Conservation (phyloP, 169 alveolate species). For the Plasmodium berghei region DNA sequence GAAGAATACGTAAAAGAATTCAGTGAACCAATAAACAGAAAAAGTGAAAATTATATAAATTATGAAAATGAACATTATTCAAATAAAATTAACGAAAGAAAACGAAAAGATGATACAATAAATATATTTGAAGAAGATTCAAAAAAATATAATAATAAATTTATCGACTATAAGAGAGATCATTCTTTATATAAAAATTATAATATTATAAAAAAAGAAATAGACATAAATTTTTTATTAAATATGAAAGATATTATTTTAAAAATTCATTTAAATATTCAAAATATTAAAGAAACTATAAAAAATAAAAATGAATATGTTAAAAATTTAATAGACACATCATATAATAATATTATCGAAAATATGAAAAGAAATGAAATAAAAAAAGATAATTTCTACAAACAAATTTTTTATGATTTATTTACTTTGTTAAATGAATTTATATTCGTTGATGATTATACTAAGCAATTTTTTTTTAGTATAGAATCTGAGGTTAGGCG, state of each 20-base stretch:
- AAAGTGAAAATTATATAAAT: not conserved
- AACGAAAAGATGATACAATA: constrained; percentile 2
- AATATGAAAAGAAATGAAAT: constrained; percentile 23
- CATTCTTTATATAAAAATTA: constrained; percentile 1
- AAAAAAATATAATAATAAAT: not conserved
- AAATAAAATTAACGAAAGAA: constrained; percentile 21
- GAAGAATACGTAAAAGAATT: constrained; percentile 3
- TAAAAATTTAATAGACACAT: constrained; percentile 18
- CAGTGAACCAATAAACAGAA: constrained; percentile 16
- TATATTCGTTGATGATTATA: constrained; percentile 71
- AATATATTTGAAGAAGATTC: constrained; percentile 11
- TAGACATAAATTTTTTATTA: constrained; percentile 23
- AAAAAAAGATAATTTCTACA: constrained; percentile 57
- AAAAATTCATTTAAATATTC: constrained; percentile 33
- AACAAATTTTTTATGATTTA: constrained; percentile 47
- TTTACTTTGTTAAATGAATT: constrained; percentile 62
- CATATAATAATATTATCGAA: constrained; percentile 18
- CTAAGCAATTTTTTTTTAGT: constrained; percentile 56
- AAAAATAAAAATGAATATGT: constrained; percentile 45
- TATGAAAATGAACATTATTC: constrained; percentile 8
- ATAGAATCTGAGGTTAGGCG: constrained; percentile 57
- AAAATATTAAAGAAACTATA: constrained; percentile 41
- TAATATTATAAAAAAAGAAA: constrained; percentile 17
- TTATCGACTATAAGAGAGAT: not conserved
- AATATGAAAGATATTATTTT: constrained; percentile 42